Percentiles rank a stretch among this genome's conserved stretches.
These are phyloP conservation scores for Groenewaldozyma salmanticensis DNA, from an alignment of 805 yeast genomes.

Conservation along the genomic window DNA sequence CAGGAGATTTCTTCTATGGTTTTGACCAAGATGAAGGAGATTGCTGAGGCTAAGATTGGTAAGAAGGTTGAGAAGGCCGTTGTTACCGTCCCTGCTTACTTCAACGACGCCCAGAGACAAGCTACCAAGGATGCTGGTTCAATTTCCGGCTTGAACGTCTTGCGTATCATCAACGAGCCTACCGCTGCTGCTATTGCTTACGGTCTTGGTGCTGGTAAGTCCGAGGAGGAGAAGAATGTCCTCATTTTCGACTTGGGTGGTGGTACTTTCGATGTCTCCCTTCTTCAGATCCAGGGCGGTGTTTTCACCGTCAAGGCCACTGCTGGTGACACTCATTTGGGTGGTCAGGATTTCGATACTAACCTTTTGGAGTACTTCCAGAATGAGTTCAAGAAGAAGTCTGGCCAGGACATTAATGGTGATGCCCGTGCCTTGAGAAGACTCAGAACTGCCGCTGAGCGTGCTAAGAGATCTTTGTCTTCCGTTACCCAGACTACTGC, in stretches of 20 bases:
- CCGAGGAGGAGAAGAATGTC: slow-evolving; percentile 75
- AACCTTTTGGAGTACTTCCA: slow-evolving; percentile 89
- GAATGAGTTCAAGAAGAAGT: slow-evolving; percentile 91
- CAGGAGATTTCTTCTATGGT: slow-evolving; percentile 95
- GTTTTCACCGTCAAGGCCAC: slow-evolving; percentile 95
- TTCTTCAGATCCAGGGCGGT: slow-evolving; percentile 89
- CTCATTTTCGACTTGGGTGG: slow-evolving; percentile 94
- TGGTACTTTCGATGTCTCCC: slow-evolving; percentile 95
- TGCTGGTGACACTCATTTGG: slow-evolving; percentile 99
- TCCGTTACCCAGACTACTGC: slow-evolving; percentile 93
- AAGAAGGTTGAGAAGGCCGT: slow-evolving; percentile 75
- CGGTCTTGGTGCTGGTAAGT: slow-evolving; percentile 87
- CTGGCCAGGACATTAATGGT: slow-evolving; percentile 78
- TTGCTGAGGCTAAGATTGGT: slow-evolving; percentile 77
- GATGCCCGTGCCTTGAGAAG: slow-evolving; percentile 97
- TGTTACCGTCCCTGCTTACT: slow-evolving; percentile 80
- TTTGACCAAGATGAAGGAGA: slow-evolving; percentile 77
- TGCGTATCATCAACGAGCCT: slow-evolving; percentile 82
- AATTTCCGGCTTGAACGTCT: slow-evolving; percentile 75
- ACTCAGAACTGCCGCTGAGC: slow-evolving; percentile 97
- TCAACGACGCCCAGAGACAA: slow-evolving; percentile 83
- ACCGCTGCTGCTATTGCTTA: slow-evolving; percentile 97
- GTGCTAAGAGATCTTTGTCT: slow-evolving; percentile 97
- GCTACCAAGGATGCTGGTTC: slow-evolving; percentile 87
- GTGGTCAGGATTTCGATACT: slow-evolving; percentile 99